Percentiles rank a stretch among this genome's conserved stretches.
Evolutionary conservation across 768 basidiomycete genomes (phyloP).

Genomic region (Pulveroboletus frians): DNA sequence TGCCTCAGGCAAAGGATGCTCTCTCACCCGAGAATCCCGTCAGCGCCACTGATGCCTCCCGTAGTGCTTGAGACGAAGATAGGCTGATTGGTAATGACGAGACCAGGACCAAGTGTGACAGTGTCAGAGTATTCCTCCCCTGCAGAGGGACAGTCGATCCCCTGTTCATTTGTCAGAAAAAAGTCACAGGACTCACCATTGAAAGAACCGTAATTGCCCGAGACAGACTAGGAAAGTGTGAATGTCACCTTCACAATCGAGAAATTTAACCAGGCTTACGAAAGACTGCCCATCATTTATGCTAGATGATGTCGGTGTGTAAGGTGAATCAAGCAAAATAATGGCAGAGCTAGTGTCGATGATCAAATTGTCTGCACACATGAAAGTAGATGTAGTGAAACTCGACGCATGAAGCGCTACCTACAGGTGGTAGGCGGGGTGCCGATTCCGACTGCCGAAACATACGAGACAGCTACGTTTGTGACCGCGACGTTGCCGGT

Average conservation of each 20-base stretch:
- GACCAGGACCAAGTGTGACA: constrained; percentile 46
- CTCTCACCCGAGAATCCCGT: constrained; percentile 61
- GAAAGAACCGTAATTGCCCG: constrained; percentile 61
- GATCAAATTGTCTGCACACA: constrained; percentile 43
- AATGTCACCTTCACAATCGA: neutral
- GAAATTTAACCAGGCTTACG: constrained; percentile 30
- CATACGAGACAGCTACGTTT: constrained; percentile 35
- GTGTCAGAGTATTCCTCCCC: constrained; percentile 47
- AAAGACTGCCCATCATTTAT: constrained; percentile 41
- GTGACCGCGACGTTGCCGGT: constrained; percentile 34
- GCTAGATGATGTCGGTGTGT: constrained; percentile 47
- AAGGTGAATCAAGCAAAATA: constrained; percentile 55
- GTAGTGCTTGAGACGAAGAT: no score
- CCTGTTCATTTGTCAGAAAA: neutral
- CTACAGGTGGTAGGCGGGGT: constrained; percentile 49
- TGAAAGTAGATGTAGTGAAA: neutral
- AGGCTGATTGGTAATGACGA: constrained; percentile 51
- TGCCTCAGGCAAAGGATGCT: neutral
- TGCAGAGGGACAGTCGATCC: constrained; percentile 12
- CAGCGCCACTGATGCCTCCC: constrained; percentile 50
- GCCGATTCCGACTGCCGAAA: constrained; percentile 47
- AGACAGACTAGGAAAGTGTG: constrained; percentile 37
- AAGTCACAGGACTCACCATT: constrained; percentile 34
- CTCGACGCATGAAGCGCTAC: constrained; percentile 6
- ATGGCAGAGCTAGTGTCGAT: constrained; percentile 65